Percentiles rank a stretch among this genome's conserved stretches.
These are phyloP conservation scores for Clitopilus passeckerianus DNA, from an alignment of 768 basidiomycete genomes.

Conservation along the genomic window DNA sequence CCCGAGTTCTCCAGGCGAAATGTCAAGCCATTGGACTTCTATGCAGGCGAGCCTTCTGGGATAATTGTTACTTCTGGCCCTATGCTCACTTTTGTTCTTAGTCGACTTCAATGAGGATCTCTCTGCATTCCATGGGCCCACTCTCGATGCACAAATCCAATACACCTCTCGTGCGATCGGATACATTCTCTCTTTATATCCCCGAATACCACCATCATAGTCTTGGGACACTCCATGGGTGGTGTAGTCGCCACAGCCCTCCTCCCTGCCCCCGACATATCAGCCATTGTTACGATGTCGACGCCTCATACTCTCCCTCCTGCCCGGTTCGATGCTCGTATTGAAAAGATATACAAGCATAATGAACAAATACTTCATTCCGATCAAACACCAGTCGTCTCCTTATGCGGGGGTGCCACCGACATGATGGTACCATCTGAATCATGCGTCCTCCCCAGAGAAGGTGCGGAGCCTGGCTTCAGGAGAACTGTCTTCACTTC, in stretches of 20 bases:
- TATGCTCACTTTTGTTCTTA: conserved; percentile 20
- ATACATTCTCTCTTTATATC: conserved; percentile 79
- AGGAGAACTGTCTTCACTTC: conserved; percentile 77
- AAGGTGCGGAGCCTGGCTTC: conserved; percentile 23
- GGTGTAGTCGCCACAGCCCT: conserved; percentile 85
- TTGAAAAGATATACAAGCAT: conserved; percentile 66
- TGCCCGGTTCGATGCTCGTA: conserved; percentile 76
- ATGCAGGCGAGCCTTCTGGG: conserved; percentile 53
- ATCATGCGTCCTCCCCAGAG: conserved; percentile 59
- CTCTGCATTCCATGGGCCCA: conserved; percentile 90
- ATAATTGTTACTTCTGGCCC: neutral
- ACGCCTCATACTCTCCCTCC: conserved; percentile 89
- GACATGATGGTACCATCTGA: conserved; percentile 94
- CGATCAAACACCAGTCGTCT: conserved; percentile 66
- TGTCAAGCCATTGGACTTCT: conserved; percentile 74
- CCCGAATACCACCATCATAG: conserved; percentile 56
- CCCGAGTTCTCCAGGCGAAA: conserved; percentile 43
- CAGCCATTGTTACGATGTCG: conserved; percentile 91
- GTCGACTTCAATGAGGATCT: conserved; percentile 98
- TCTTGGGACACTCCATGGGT: conserved; percentile 98
- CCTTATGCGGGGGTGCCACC: conserved; percentile 87
- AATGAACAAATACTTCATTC: conserved; percentile 34
- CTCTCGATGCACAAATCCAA: conserved; percentile 73
- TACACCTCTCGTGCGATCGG: conserved; percentile 69
- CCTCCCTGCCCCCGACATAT: conserved; percentile 61